Evolutionary conservation across 169 alveolate genomes (phyloP).

Genomic region (Toxoplasma gondii): DNA sequence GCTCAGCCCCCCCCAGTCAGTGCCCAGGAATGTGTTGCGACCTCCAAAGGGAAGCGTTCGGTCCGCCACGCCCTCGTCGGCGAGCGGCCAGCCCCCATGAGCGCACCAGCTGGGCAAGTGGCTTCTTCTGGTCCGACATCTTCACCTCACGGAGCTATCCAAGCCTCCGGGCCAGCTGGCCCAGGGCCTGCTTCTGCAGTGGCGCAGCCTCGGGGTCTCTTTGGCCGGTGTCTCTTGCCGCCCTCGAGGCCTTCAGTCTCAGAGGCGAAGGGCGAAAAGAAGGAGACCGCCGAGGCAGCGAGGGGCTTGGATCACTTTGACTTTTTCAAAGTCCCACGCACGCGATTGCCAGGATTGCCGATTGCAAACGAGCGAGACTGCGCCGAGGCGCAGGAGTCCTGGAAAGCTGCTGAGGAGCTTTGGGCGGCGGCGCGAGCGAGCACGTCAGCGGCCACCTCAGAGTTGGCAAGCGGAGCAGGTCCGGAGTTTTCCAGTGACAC

Average conservation of each 20-base stretch:
- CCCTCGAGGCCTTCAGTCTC: slow-evolving; percentile 16
- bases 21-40: slow-evolving; percentile 52
- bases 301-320: not conserved
- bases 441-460: not conserved
- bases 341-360: not conserved
- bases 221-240: slow-evolving; percentile 34
- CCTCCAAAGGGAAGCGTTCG: slow-evolving; percentile 64
- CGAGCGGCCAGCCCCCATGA: slow-evolving; percentile 42
- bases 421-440: not conserved
- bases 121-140: slow-evolving; percentile 10
- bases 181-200: not conserved
- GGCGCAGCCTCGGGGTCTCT: not conserved
- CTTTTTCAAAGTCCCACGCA: not conserved
- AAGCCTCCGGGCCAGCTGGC: not conserved
- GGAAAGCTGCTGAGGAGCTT: not conserved
- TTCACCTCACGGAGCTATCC: not conserved
- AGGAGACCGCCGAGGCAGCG: not conserved
- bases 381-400: not conserved
- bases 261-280: slow-evolving; percentile 11
- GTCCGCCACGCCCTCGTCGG: slow-evolving; percentile 61
- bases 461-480: not conserved
- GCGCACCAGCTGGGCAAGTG: not conserved
- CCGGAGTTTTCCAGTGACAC: no score
- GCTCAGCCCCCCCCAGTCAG: not conserved
- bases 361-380: not conserved